Base-by-base conservation (phyloP, 2,329 filamentous ascomycete genomes). In the Ceratocystiopsis brevicomis region DNA sequence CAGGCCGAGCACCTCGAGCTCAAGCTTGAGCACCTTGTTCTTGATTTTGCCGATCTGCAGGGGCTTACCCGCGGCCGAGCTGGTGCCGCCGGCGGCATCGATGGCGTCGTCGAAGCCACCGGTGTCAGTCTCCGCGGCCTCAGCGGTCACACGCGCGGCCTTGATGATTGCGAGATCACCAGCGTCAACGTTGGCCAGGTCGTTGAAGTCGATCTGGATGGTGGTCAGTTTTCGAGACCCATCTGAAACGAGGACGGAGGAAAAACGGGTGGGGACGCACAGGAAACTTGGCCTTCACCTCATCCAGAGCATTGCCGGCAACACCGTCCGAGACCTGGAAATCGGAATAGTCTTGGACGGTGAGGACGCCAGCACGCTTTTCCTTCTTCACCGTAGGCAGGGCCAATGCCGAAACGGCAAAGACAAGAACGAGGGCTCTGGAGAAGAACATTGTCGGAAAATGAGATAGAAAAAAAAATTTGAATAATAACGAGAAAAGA, bases 1-100 rank as follows among this genome's bases (percentile, higher is more conserved):
- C 37, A 73, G 59, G 39, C 59, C 59, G 45, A 71, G 52, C 3
- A 68, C 63, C 52, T 71, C 64, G 15, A 71, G 64, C 57, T 66
- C 61, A 40, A 74, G 57, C 60, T 74, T 75, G 42, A 73, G 56
- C 19, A 75, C 68, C 61, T 73, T 73, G 60, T 73, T 74, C 63
- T 73, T 72, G 52, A 65, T 73, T 59, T 73, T 73, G 51, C 70
- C 69, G 41, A 61, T 61, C 57, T 69, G 59, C 15, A 73, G 59
- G 12, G 67, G 65, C 36, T 59, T 45, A 37, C 53, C 64, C 0
- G 59, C 63, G 2, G 59, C 56, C 13, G 59, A 53, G 17, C 57
- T 59, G 25, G 25, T 30, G 25, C 56, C 59, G 19, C 55, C 61
- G 10, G 68, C 68, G 3, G 61, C 63, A 13, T 56, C 60, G 46